These are phyloP conservation scores for Naegleria gruberi DNA, from an alignment of 208 protist genomes.

Conservation along the genomic window DNA sequence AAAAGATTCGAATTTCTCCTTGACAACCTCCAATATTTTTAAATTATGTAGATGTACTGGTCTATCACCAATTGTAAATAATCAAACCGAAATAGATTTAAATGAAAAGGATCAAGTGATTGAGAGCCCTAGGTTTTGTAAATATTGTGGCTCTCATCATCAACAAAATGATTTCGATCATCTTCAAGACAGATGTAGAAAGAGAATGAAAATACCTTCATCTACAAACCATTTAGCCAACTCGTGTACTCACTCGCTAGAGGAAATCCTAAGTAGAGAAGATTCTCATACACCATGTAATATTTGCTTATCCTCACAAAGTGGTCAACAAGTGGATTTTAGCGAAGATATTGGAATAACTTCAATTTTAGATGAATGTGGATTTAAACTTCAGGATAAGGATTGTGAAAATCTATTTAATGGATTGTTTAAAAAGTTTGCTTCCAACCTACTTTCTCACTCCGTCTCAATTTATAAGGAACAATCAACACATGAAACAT, in stretches of 20 bases:
- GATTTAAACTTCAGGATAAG: not conserved
- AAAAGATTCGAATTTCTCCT: not conserved
- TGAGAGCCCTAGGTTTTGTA: not conserved
- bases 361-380: not conserved
- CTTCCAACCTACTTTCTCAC: not conserved
- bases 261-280: not conserved
- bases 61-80: not conserved
- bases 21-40: not conserved
- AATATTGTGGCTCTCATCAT: not conserved
- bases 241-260: not conserved
- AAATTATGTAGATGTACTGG: not conserved
- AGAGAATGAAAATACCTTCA: not conserved
- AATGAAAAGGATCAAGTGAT: not conserved
- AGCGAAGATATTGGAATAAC: not conserved
- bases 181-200: conserved; percentile 5
- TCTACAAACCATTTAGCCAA: not conserved
- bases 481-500: not conserved
- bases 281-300: not conserved
- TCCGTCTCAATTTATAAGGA: not conserved
- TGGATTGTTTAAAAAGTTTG: not conserved
- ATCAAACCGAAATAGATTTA: not conserved
- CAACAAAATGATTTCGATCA: not conserved
- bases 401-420: not conserved
- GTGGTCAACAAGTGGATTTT: not conserved
- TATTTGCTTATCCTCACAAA: not conserved